Evolutionary conservation across 73 alveolate species (phyloP), one percentile per base, ranked within the genome.

Genomic region (Blepharisma japonicum): DNA sequence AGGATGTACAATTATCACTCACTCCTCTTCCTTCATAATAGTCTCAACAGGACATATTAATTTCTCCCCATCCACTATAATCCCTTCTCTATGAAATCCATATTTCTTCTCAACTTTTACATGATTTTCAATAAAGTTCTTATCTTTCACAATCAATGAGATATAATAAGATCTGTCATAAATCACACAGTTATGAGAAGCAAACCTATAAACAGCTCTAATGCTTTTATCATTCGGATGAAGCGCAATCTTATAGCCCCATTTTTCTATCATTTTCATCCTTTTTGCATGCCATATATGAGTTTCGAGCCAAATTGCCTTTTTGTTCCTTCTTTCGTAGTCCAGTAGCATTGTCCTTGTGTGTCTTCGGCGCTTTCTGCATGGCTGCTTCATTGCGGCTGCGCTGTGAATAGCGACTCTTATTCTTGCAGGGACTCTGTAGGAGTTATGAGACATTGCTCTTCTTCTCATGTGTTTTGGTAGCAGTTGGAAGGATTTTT

Each of bases 391-490:
- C 47, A 84, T 87, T 84, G 87, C 78, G 39, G 83, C 91, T 55
- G 94, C 67, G 56, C 53, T n/a, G 71, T 82, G 78, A 84, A 71
- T 78, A 68, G 55, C 71, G 68, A 85, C 23, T 70, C 97, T 80
- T 56, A 85, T 86, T 54, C 94, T 38, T 32, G 91, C 66, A 3
- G 99, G 99, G 55, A 96, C 94, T 53, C 99, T 81, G 84, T 89
- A 94, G 56, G 94, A 89, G 80, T 96, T 96, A 92, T 96, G 99
- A 42, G 99, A 96, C 99, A 96, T 96, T 68, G 98, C 99, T 71
- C 99, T 83, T 87, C 99, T 90, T 87, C 98, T 88, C 95, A 96
- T 80, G 74, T 94, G 98, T 61, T 92, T 89, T 14, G 98, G 98
- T 20, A 96, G 85, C 80, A 94, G 81, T 86, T 96, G 92, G 46